Percentiles rank a stretch among this genome's conserved stretches.
Evolutionary conservation across 495 filamentous ascomycete genomes (phyloP).

Genomic region (Xylaria venustula): DNA sequence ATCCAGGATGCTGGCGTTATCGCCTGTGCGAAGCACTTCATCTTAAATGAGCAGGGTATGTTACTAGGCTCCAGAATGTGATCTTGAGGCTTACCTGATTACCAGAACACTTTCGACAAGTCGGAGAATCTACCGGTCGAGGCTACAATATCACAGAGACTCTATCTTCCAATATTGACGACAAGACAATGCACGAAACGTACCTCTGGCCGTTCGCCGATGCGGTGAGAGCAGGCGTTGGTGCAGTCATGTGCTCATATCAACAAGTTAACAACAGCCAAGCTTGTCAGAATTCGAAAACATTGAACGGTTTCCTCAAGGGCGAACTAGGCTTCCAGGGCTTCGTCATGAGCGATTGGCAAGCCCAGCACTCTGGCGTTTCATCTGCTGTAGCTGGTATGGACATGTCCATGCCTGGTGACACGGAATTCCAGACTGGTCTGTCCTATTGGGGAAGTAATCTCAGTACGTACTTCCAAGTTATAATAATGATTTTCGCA

Average conservation of each 20-base stretch:
- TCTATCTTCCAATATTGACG: conserved; percentile 82
- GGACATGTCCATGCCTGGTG: conserved; percentile 96
- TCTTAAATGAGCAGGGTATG: conserved; percentile 63
- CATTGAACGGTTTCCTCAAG: conserved; percentile 82
- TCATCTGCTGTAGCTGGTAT: conserved; percentile 76
- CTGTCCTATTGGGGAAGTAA: conserved; percentile 83
- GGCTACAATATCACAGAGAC: conserved; percentile 64
- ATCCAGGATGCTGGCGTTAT: conserved; percentile 81
- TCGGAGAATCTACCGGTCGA: conserved; percentile 58
- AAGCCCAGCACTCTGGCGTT: conserved; percentile 82
- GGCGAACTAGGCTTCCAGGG: conserved; percentile 92
- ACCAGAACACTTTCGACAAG: conserved; percentile 78
- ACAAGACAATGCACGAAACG: conserved; percentile 90
- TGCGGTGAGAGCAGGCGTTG: conserved; percentile 60
- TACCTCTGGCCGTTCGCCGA: conserved; percentile 71
- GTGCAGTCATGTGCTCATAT: conserved; percentile 92
- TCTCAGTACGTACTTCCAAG: conserved; percentile 40
- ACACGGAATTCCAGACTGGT: conserved; percentile 69
- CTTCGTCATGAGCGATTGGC: conserved; percentile 89
- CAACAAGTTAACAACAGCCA: conserved; percentile 88
- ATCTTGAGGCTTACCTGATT: conserved; percentile 4
- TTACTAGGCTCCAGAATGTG: background rate
- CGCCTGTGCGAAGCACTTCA: conserved; percentile 80
- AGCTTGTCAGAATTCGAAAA: conserved; percentile 78
- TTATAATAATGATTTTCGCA: too few species aligned